Base-by-base conservation (phyloP, 805 yeast genomes). In the Nakazawaea sp. region DNA sequence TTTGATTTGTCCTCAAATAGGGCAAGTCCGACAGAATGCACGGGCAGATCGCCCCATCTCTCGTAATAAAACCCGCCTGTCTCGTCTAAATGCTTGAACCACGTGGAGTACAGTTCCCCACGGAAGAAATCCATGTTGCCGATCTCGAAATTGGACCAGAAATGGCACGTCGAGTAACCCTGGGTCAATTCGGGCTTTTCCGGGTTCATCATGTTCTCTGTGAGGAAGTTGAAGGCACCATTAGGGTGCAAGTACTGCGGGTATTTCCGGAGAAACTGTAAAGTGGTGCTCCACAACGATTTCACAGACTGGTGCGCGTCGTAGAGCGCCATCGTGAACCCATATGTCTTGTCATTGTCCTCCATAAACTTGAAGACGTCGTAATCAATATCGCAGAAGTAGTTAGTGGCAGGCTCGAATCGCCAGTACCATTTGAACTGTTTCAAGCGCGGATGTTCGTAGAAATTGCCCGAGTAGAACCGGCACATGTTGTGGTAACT, bases 31-130 rank as follows among this genome's bases (percentile, higher is more conserved):
- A 87, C 50, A 3, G 88, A 75, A 53, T 85, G 92, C 1, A 86
- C 92, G 0, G 95, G 95, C 0, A 95, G 95, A 61, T 86, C 96
- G 3, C 95, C 95, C 95, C 95, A 86, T 40, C 95, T 61, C 55
- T 88, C 96, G 50, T 87, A 87, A 55, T 84, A 87, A 50, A 86
- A 86, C 4, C 90, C 90, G 15, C 94, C 92, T 1, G 78, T 58
- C 3, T 65, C 43, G 40, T 86, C 95, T 27, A 87, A 59, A 49
- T 65, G 60, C 23, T 79, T 61, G 49, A 80, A 74, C 75, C 82
- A 86, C 10, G 59, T 58, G 27, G 66, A 61, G 51, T 86, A 87
- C 40, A 27, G 36, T 37, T 81, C 78, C 18, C 70, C 60, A 36
- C 95, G 61, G 59, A 66, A 81, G 48, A 87, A 87, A 45, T 87